These are phyloP conservation scores for Rhodomyrtus tomentosa DNA, from an alignment of 345 rosid species.

Conservation along the genomic window DNA sequence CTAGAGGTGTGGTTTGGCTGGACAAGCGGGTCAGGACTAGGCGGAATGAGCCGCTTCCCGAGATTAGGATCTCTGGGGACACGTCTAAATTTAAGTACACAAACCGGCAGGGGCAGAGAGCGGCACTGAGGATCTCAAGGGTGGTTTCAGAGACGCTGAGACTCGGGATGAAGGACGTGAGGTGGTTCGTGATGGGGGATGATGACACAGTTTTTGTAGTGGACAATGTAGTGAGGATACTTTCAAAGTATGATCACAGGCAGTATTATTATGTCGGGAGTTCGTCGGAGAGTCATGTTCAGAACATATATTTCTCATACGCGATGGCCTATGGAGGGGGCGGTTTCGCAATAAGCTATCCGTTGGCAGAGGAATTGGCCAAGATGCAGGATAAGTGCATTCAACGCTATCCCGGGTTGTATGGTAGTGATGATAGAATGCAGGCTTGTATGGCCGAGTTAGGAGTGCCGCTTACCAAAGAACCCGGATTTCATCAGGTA, in stretches of 20 bases:
- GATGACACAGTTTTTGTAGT: conserved; percentile 67
- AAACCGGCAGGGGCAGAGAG: conserved; percentile 51
- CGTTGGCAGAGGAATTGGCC: conserved; percentile 51
- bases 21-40: conserved; percentile 33
- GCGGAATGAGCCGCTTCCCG: conserved; percentile 40
- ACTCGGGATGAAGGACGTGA: conserved; percentile 49
- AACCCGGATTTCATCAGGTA: conserved; percentile 85
- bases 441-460: conserved; percentile 89
- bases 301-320: conserved; percentile 68
- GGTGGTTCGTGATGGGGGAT: conserved; percentile 89
- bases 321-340: conserved; percentile 85
- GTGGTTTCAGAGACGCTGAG: conserved; percentile 63
- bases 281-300: conserved; percentile 71
- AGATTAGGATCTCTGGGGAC: conserved; percentile 48
- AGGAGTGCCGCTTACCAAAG: conserved; percentile 68
- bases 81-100: conserved; percentile 61
- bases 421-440: conserved; percentile 77
- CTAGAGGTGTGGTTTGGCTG: conserved; percentile 69
- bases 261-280: conserved; percentile 68
- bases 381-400: conserved; percentile 75
- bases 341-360: conserved; percentile 75
- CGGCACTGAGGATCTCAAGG: conserved; percentile 67
- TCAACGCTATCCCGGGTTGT: conserved; percentile 61
- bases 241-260: conserved; percentile 50
- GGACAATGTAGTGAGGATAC: conserved; percentile 53